phyloP scores from a whole-genome alignment of 495 filamentous ascomycete species.

The Hypoxylon subgilvum region DNA sequence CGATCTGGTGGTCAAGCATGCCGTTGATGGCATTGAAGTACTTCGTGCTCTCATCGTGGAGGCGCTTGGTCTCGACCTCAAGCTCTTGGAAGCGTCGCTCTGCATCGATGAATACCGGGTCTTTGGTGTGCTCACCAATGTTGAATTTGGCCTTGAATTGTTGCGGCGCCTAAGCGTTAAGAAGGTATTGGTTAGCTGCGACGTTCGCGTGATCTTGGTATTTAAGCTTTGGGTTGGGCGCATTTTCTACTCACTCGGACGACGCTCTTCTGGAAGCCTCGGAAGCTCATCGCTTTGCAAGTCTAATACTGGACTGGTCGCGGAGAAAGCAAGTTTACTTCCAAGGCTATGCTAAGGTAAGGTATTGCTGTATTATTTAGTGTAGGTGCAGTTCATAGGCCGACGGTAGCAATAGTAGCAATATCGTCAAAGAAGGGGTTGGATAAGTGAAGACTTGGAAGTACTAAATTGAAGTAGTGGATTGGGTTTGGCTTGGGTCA shows the following conservation, averaged over 20 bases:
- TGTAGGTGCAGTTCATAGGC: neutral
- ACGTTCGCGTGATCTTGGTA: neutral
- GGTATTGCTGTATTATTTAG: neutral
- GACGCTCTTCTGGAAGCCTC: constrained; percentile 90
- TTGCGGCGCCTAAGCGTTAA: constrained; percentile 75
- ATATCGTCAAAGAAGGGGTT: neutral
- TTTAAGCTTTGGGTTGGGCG: constrained; percentile 1
- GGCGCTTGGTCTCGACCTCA: constrained; percentile 91
- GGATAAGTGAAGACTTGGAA: constrained; percentile 3
- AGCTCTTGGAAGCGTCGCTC: constrained; percentile 94
- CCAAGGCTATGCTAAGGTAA: neutral
- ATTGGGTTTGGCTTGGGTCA: no score
- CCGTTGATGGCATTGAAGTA: constrained; percentile 97
- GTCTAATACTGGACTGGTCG: constrained; percentile 5
- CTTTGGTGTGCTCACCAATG: constrained; percentile 90
- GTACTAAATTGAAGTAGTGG: constrained; percentile 1
- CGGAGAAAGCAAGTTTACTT: no score
- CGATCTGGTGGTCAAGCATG: constrained; percentile 97
- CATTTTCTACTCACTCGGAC: constrained; percentile 66
- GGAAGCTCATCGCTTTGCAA: constrained; percentile 81
- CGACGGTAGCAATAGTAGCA: neutral
- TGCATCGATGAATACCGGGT: constrained; percentile 91
- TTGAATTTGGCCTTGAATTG: constrained; percentile 90
- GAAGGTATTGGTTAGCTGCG: constrained; percentile 7
- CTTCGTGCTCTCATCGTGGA: constrained; percentile 94